Percentiles rank a stretch among this genome's conserved stretches.
Evolutionary conservation across 2,329 filamentous ascomycete genomes (phyloP).

Genomic region (Chalaropsis ovoidea): DNA sequence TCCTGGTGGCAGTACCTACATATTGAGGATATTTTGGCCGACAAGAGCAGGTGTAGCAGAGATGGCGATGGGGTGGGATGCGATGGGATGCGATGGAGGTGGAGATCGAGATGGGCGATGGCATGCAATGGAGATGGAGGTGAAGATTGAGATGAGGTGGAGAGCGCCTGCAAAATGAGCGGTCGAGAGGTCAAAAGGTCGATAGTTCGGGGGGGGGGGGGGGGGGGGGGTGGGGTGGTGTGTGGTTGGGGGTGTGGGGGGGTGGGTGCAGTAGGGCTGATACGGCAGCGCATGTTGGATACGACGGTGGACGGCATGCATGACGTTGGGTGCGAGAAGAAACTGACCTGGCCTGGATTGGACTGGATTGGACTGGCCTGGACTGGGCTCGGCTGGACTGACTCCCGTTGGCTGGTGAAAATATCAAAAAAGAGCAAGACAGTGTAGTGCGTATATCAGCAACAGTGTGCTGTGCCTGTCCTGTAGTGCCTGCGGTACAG

Average conservation of each 20-base stretch:
- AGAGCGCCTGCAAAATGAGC: not conserved
- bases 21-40: too few species aligned
- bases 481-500: not conserved
- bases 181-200: not conserved
- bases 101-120: not conserved
- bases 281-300: not conserved
- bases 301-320: not conserved
- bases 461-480: not conserved
- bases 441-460: not conserved
- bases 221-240: too few species aligned
- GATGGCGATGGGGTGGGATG: too few species aligned
- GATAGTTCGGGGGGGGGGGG: too few species aligned
- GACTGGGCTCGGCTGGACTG: too few species aligned
- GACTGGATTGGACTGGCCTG: not conserved
- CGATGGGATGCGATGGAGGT: too few species aligned
- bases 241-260: not conserved
- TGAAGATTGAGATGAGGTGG: not conserved
- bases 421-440: not conserved
- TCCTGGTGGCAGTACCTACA: too few species aligned
- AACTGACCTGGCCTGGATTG: not conserved
- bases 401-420: not conserved
- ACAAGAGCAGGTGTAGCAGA: too few species aligned
- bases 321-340: not conserved
- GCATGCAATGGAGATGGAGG: too few species aligned
- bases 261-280: not conserved